A percentile compares a stretch with the other conserved stretches of the same genome.
Evolutionary conservation across 2,329 filamentous ascomycete genomes (phyloP).

Genomic region (Epichloe amarillans): DNA sequence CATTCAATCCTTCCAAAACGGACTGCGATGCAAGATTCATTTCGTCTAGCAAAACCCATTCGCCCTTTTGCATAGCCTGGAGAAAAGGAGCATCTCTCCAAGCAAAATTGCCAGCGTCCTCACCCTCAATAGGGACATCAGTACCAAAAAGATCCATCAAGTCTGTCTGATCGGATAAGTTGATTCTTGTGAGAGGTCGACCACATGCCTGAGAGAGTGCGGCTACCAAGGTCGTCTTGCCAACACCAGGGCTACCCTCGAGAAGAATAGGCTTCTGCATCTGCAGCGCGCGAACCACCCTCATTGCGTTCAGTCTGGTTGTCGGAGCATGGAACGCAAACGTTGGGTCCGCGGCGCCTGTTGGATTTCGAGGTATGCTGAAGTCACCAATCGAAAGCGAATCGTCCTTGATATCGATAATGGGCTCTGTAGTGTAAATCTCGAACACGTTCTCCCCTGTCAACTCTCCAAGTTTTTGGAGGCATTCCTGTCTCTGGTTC

Average conservation of each 20-base stretch:
- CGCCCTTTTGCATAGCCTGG: slow-evolving; percentile 88
- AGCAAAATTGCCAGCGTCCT: slow-evolving; percentile 75
- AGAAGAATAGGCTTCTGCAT: slow-evolving; percentile 83
- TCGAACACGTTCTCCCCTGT: slow-evolving; percentile 47
- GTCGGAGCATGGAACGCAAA: slow-evolving; percentile 76
- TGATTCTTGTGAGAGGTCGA: slow-evolving; percentile 79
- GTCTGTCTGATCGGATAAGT: slow-evolving; percentile 95
- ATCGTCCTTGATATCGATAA: slow-evolving; percentile 38
- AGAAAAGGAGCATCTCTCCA: slow-evolving; percentile 95
- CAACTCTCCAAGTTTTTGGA: slow-evolving; percentile 57
- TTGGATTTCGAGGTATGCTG: slow-evolving; percentile 40
- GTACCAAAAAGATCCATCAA: slow-evolving; percentile 95
- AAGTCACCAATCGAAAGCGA: slow-evolving; percentile 63
- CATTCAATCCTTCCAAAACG: slow-evolving; percentile 89
- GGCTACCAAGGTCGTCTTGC: slow-evolving; percentile 86
- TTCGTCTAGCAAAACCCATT: slow-evolving; percentile 94
- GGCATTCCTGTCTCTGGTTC: slow-evolving; percentile 57
- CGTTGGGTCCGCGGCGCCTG: slow-evolving; percentile 19
- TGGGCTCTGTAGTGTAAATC: slow-evolving; percentile 51
- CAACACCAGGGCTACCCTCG: slow-evolving; percentile 94
- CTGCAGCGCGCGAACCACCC: slow-evolving; percentile 78
- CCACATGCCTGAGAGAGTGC: slow-evolving; percentile 72
- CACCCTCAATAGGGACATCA: slow-evolving; percentile 90
- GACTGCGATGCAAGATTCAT: slow-evolving; percentile 98
- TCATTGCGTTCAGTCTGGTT: slow-evolving; percentile 78